A percentile compares a stretch with the other conserved stretches of the same genome.
phyloP scores from a whole-genome alignment of 805 yeast species.

The Ogataea paraovalis region DNA sequence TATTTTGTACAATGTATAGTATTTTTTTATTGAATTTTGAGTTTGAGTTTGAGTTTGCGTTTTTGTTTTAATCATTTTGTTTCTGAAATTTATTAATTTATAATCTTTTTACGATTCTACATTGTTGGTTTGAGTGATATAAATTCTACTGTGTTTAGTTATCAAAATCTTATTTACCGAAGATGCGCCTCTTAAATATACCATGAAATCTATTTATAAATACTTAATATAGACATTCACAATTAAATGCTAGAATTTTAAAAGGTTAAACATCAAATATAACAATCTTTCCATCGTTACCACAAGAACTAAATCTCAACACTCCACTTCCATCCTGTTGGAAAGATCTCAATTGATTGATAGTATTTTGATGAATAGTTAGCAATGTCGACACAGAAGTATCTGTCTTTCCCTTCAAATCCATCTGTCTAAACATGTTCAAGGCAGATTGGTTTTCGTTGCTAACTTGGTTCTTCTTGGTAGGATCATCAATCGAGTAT shows the following conservation, averaged over 20 bases:
- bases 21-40: not conserved
- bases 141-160: too few species aligned
- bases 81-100: not conserved
- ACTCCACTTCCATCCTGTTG: conserved; percentile 46
- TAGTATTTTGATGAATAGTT: conserved; percentile 89
- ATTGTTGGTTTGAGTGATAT: too few species aligned
- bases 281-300: conserved; percentile 90
- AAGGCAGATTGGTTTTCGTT: conserved; percentile 74
- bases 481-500: conserved; percentile 59
- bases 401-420: conserved; percentile 77
- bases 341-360: conserved; percentile 59
- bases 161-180: too few species aligned
- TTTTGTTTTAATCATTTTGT: not conserved
- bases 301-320: conserved; percentile 65
- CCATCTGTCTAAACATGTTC: conserved; percentile 93
- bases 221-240: too few species aligned
- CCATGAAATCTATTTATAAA: too few species aligned
- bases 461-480: conserved; percentile 39
- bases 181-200: too few species aligned
- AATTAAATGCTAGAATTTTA: too few species aligned
- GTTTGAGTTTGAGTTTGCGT: too few species aligned
- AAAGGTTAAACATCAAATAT: conserved; percentile 55
- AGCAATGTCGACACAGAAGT: conserved; percentile 46
- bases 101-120: too few species aligned
- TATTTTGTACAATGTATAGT: not conserved